Evolutionary conservation across 108 stramenopile genomes (phyloP).

Genomic region (Phaeodactylum tricornutum): DNA sequence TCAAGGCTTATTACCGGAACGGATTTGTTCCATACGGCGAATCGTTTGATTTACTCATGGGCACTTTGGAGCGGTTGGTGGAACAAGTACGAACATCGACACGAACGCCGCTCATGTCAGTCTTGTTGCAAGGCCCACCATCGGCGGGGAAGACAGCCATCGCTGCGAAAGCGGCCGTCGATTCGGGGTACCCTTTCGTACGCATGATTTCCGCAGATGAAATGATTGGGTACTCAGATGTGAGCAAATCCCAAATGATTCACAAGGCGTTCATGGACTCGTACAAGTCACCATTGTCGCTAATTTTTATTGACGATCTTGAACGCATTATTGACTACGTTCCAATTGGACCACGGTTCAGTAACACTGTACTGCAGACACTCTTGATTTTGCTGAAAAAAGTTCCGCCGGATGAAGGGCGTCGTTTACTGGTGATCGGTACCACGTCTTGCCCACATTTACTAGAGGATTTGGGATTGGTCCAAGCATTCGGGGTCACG

Average conservation of each 20-base stretch:
- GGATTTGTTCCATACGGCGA: slow-evolving; percentile 93
- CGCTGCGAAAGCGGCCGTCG: slow-evolving; percentile 90
- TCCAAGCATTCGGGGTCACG: slow-evolving; percentile 85
- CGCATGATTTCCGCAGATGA: slow-evolving; percentile 94
- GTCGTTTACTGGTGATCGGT: slow-evolving; percentile 87
- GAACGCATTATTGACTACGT: slow-evolving; percentile 98
- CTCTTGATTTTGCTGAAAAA: slow-evolving; percentile 95
- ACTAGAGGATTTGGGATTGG: slow-evolving; percentile 87
- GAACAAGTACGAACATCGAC: slow-evolving; percentile 83
- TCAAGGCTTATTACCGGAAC: slow-evolving; percentile 87
- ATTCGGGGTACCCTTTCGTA: slow-evolving; percentile 91
- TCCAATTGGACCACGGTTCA: slow-evolving; percentile 93
- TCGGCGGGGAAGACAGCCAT: slow-evolving; percentile 95
- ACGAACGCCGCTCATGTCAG: slow-evolving; percentile 89
- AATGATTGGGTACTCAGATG: slow-evolving; percentile 91
- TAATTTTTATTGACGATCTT: slow-evolving; percentile 97
- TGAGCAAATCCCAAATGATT: slow-evolving; percentile 79
- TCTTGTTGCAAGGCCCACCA: slow-evolving; percentile 80
- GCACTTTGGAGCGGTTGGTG: slow-evolving; percentile 75
- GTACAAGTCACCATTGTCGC: slow-evolving; percentile 91
- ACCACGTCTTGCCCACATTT: slow-evolving; percentile 85
- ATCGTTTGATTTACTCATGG: slow-evolving; percentile 74
- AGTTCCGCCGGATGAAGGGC: slow-evolving; percentile 84
- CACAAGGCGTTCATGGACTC: slow-evolving; percentile 95
- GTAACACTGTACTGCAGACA: slow-evolving; percentile 95